phyloP scores from a whole-genome alignment of 2,329 filamentous ascomycete genomes.

The Apiospora sp. region DNA sequence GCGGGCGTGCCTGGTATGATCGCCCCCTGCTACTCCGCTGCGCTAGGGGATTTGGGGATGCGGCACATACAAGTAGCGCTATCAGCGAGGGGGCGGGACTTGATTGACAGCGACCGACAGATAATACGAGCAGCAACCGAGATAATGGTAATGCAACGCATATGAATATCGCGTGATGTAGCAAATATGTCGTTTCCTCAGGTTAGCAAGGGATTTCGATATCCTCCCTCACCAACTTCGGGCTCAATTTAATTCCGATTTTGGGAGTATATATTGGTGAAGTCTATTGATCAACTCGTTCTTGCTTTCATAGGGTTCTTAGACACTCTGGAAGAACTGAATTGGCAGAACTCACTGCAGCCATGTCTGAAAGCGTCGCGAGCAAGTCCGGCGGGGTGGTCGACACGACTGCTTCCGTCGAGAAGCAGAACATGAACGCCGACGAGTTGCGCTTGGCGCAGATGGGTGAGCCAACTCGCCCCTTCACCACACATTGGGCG shows the following conservation, averaged over 20 bases:
- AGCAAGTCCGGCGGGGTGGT: not conserved
- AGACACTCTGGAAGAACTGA: not conserved
- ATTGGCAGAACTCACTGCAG: not conserved
- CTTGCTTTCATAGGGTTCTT: not conserved
- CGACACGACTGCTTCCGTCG: not conserved
- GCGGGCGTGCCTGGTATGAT: not conserved
- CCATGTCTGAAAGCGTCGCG: not conserved
- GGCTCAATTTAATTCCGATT: not conserved
- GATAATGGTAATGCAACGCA: not conserved
- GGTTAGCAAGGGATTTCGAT: not conserved
- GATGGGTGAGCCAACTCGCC: slow-evolving; percentile 45
- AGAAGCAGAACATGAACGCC: slow-evolving; percentile 36
- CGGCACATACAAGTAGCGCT: not conserved
- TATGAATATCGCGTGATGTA: slow-evolving; percentile 1
- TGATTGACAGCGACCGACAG: slow-evolving; percentile 10
- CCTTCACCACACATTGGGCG: not conserved
- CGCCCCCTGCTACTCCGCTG: not conserved
- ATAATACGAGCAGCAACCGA: slow-evolving; percentile 2
- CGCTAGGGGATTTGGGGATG: not conserved
- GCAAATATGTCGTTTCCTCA: not conserved
- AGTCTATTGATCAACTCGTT: not conserved
- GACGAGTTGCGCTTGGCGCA: slow-evolving; percentile 53
- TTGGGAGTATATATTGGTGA: not conserved
- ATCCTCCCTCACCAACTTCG: not conserved
- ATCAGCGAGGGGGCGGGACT: not conserved